Base-by-base conservation (phyloP, 768 basidiomycete species). In the Boletus sp. region DNA sequence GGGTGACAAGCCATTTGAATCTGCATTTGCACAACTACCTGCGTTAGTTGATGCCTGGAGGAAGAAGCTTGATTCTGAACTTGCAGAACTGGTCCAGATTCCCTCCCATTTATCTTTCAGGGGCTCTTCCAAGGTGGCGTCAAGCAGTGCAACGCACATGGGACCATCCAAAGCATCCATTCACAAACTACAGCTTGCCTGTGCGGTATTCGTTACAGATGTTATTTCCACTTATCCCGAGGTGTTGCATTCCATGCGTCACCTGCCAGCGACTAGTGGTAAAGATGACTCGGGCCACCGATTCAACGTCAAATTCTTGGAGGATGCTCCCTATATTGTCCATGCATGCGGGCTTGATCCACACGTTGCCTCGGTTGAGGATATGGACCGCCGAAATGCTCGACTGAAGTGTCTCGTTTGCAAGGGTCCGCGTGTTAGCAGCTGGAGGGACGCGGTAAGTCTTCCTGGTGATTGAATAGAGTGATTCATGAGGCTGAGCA, bases 1-100 rank as follows among this genome's bases (percentile, higher is more conserved):
- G 29, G 9, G 11, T 11, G 28, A 15, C 24, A 15, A 14, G 14
- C 7, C 37, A 33, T 60, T 57, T 36, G 40, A 40, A 32, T 28
- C 55, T 17, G 50, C 50, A 7, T 53, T 60, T 44, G 51, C 28
- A 41, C 50, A 60, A 17, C 7, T 57, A 7, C 47, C 46, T 49
- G 3, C 2, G 12, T 36, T 52, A 2, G 40, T 57, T 17, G 20
- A 39, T 14, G 35, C 30, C 15, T 57, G 59, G 59, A 51, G 35
- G 12, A 20, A 56, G 18, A 10, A 17, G n/a, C 4, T 56, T 18
- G 48, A 42, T 29, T 17, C 12, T 20, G 40, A 52, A 12, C 48
- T 56, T 14, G 55, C 42, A 17, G 40, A 52, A 12, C 41, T 56
- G 8, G 55, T 35, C 54, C 54, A 14, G 32, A 36, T 4, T 14